phyloP scores from a whole-genome alignment of 2,329 filamentous ascomycete species.

The Trichoderma sp. region DNA sequence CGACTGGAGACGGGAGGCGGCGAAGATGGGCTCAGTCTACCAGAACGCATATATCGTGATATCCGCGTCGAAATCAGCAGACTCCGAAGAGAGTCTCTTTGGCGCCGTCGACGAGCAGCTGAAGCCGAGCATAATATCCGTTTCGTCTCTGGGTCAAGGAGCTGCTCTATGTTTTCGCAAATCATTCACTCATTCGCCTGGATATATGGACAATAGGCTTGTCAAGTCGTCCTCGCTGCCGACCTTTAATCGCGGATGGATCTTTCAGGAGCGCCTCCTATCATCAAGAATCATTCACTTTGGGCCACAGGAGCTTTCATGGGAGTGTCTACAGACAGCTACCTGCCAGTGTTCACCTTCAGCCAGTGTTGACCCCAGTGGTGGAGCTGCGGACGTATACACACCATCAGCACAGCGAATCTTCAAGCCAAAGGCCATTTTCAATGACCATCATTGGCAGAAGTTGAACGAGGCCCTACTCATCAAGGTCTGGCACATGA shows the following conservation, averaged over 20 bases:
- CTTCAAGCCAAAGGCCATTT: slow-evolving; percentile 15
- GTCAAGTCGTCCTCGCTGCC: slow-evolving; percentile 13
- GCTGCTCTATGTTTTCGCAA: slow-evolving; percentile 26
- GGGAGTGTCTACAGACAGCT: slow-evolving; percentile 29
- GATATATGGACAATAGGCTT: slow-evolving; percentile 26
- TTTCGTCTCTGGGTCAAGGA: not conserved
- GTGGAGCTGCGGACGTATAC: not conserved
- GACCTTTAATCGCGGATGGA: slow-evolving; percentile 29
- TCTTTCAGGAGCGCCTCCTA: slow-evolving; percentile 29
- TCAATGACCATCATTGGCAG: slow-evolving; percentile 10
- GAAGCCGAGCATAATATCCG: not conserved
- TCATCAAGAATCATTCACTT: slow-evolving; percentile 29
- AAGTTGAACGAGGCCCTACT: not conserved
- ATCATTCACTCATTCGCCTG: slow-evolving; percentile 25
- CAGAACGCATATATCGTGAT: slow-evolving; percentile 26
- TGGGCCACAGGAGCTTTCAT: slow-evolving; percentile 28
- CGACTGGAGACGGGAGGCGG: slow-evolving; percentile 29
- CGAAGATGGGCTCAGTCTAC: slow-evolving; percentile 30
- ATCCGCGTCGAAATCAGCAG: slow-evolving; percentile 21
- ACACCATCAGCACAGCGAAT: not conserved
- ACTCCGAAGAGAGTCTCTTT: slow-evolving; percentile 24
- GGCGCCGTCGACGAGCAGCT: not conserved
- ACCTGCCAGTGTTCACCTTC: slow-evolving; percentile 26
- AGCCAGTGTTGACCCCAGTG: not conserved
- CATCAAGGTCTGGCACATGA: slow-evolving; percentile 26